These are phyloP conservation scores for Entomophthora muscae DNA, from an alignment of 371 early-diverging fungal genomes.

Conservation along the genomic window DNA sequence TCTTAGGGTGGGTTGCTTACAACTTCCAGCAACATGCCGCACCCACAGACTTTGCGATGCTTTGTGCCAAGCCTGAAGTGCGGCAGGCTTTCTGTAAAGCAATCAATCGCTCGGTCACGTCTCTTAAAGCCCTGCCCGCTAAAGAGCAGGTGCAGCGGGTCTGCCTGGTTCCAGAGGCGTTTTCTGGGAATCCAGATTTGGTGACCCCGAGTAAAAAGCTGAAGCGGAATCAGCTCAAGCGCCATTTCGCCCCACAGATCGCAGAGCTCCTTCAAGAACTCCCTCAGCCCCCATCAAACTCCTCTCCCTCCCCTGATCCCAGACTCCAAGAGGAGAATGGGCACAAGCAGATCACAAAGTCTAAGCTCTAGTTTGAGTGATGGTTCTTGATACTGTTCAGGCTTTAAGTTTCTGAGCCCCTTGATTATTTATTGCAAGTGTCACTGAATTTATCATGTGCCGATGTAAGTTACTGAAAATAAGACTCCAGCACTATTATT, in stretches of 20 bases:
- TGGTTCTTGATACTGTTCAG: no score
- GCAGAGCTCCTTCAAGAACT: not conserved
- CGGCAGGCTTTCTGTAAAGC: not conserved
- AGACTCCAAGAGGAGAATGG: no score
- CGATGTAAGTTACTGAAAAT: no score
- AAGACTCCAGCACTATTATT: no score
- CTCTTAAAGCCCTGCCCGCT: conserved; percentile 1
- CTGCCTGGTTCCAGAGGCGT: not conserved
- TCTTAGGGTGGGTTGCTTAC: conserved; percentile 17
- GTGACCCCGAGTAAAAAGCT: conserved; percentile 3
- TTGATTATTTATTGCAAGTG: no score
- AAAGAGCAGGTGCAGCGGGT: not conserved
- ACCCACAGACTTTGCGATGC: not conserved
- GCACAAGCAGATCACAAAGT: no score
- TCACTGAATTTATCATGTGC: no score
- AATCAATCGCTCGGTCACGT: not conserved
- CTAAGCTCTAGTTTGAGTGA: no score
- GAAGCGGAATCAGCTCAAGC: not conserved
- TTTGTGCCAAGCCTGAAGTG: not conserved
- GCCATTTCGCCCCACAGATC: not conserved
- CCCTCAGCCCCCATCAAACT: not conserved
- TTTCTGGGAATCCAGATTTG: not conserved
- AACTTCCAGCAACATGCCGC: not conserved
- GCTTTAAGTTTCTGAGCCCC: no score
- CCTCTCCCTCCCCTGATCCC: not conserved